Base-by-base conservation (phyloP, 2,329 filamentous ascomycete genomes). In the Neonectria hederae region DNA sequence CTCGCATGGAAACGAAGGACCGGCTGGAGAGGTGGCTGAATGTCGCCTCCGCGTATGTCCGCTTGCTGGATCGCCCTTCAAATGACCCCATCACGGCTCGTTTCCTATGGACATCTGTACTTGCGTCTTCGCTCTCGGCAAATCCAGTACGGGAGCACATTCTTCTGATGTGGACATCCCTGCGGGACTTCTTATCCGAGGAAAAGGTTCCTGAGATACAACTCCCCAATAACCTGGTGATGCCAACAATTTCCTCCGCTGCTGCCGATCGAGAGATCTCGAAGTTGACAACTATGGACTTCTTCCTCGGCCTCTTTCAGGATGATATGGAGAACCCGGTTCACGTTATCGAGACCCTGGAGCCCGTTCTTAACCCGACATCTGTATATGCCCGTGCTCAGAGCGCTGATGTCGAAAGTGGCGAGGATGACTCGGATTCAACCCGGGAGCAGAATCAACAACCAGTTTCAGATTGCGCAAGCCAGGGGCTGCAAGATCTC, bases 241-340 rank as follows among this genome's bases (percentile, higher is more conserved):
- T 99, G 90, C 89, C 93, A 0, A 92, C 96, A 66, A 87, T 99
- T 54, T 97, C 95, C 0, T 81, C 89, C 2, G 85, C 87, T n/a
- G 92, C 93, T 0, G 90, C 96, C 8, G 94, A 98, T 67, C 90
- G 93, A 59, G 95, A 99, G 76, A 91, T 97, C 26, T 95, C 93
- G 13, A 94, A 94, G 72, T 85, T 98, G 35, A 97, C 93, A 14
- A 98, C 95, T 0, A 96, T 97, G 87, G 95, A 97, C 75, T 98
- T 98, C 77, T 98, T 99, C 78, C 85, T 94, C 54, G 92, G 90
- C 40, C 87, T 99, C 0, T 98, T 98, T 76, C 91, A 92, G 64
- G 90, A 94, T 40, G 91, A 96, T 62, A 87, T 90, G 63, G 89
- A 90, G 51, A 90, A 97, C 70, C 92, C 95, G 0, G 87, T 95